Percentiles rank a stretch among this genome's conserved stretches.
Evolutionary conservation across 2,329 filamentous ascomycete species (phyloP).

Genomic region (Colletotrichum salicis): DNA sequence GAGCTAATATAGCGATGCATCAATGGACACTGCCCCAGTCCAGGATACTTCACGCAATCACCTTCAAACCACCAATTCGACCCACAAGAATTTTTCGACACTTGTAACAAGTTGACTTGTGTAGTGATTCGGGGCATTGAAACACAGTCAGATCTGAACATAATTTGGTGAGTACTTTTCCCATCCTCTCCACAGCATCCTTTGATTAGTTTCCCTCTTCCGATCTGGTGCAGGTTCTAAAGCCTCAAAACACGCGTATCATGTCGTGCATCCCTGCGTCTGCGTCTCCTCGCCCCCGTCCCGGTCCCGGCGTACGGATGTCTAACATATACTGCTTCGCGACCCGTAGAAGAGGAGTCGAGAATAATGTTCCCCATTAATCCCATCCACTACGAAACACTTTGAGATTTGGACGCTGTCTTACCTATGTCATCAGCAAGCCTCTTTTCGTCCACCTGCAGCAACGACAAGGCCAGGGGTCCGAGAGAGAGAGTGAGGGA

Average conservation of each 20-base stretch:
- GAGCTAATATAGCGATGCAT: neutral
- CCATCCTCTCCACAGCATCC: slow-evolving; percentile 1
- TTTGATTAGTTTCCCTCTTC: neutral
- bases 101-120: slow-evolving; percentile 12
- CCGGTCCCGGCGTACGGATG: slow-evolving; percentile 16
- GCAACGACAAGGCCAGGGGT: slow-evolving; percentile 27
- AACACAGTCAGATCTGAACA: slow-evolving; percentile 2
- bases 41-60: neutral
- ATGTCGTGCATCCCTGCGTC: slow-evolving; percentile 33
- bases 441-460: slow-evolving; percentile 31
- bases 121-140: neutral
- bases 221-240: neutral
- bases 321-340: slow-evolving; percentile 15
- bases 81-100: neutral
- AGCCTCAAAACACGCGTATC: slow-evolving; percentile 15
- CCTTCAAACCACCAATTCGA: slow-evolving; percentile 5
- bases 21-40: neutral
- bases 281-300: slow-evolving; percentile 17
- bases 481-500: slow-evolving; percentile 6
- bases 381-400: slow-evolving; percentile 14
- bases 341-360: slow-evolving; percentile 30
- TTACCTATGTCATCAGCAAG: slow-evolving; percentile 31
- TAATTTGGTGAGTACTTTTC: slow-evolving; percentile 5
- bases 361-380: slow-evolving; percentile 21
- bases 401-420: slow-evolving; percentile 7